Evolutionary conservation across 176 grass and related monocot genomes (phyloP), one percentile per base, ranked within the genome.

Genomic region (Carex myosuroides): DNA sequence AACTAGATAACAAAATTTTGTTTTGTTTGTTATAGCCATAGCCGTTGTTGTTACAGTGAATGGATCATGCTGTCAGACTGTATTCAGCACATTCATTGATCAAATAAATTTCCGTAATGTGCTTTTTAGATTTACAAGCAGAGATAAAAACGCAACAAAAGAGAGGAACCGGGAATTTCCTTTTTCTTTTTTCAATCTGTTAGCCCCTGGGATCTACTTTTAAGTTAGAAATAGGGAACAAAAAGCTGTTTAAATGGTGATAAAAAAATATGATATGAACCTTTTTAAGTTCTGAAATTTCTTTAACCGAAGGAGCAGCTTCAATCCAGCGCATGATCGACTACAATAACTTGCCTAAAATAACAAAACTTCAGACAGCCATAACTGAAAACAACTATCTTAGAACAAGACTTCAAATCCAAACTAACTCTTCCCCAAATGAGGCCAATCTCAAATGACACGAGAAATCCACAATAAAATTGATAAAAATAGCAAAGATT

Each of bases 331-430:
- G 8, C 22, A 56, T 29, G 44, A 35, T 35, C 33, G 33, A 77
- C 73, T 30, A 55, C 21, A 55, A 29, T 46, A 54, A 54, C 11
- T 77, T 77, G 1, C 20, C 72, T 56, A 55, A 76, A 76, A 12
- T 76, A 77, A 77, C 13, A 77, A 76, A 55, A 56, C 22, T 77
- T 56, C 64, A 69, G 13, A 56, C 32, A 77, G 22, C 73, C 20
- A 56, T 76, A 26, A 29, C 22, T 30, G 13, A 42, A 44, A 18
- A 77, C 10, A 73, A 46, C 21, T 76, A 55, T 55, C 50, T 22
- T 22, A 73, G 16, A 72, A 48, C 9, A 73, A 16, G 50, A 32
- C 48, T 56, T 32, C 46, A 55, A 16, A 14, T 26, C 24, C 6
- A 53, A 77, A 30, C 46, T 16, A 77, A 56, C 32, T 32, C 6